Base-by-base conservation (phyloP, 768 basidiomycete species). In the Psilocybe subaeruginosa region DNA sequence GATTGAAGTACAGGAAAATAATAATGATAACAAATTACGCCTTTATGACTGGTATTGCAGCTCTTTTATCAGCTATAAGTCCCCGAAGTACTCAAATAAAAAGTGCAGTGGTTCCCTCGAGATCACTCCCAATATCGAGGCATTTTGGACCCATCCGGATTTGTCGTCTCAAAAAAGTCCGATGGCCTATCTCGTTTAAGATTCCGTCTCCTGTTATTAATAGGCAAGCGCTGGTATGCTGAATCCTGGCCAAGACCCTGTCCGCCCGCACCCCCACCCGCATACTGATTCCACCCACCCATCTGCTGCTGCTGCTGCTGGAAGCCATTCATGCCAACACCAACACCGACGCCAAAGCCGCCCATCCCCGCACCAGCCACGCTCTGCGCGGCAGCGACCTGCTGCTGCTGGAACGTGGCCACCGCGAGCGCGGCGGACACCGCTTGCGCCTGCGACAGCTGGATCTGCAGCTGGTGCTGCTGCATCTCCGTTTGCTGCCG, bases 401-500 rank as follows among this genome's bases (percentile, higher is more conserved):
- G 75, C 54, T 82, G 82, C 56, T 86, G 85, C 58, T 87, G 85
- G 66, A 83, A 80, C 33, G 78, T 78, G 4, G 85, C 87, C 5
- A 84, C 81, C 0, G 86, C 88, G 14, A 90, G 77, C 17, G 87
- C 86, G 29, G 84, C 84, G 11, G 84, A 82, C 58, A 93, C 82
- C 19, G 88, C 82, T 68, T 93, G 91, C 29, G 92, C 90, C 68
- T 93, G 91, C 70, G 87, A 82, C 6, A 95, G 82, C 65, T 93
- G 88, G 68, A 91, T 84, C 67, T 92, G 89, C 48, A 91, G 79
- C 68, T 92, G 88, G 58, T 91, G 89, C 68, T 91, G 84, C 72
- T 95, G 91, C 80, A 91, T 86, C 75, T 93, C 88, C 16, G 92
- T 90, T 63, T 89, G 86, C 69, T 89, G 89, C 35, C 92, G 88